Base-by-base conservation (phyloP, 2,329 filamentous ascomycete genomes). In the Neophaeococcomyces aloes region DNA sequence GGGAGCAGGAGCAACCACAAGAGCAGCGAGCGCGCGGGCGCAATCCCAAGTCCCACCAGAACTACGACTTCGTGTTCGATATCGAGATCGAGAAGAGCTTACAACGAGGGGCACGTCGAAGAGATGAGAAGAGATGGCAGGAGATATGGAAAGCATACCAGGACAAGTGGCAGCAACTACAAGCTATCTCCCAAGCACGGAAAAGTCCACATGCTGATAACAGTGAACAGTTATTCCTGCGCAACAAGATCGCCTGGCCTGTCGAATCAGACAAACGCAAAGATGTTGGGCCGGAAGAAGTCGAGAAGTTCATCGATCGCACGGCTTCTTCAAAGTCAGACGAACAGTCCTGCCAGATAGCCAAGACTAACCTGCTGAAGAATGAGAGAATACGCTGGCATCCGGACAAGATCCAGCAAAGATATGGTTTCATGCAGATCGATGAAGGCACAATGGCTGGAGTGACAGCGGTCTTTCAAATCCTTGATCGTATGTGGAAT, bases 331-430 rank as follows among this genome's bases (percentile, higher is more conserved):
- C 14, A 6, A 17, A 39, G 15, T 13, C 17, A 54, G 59, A 33
- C 13, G 30, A 33, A 6, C 25, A 14, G n/a, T 15, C 17, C 52
- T 49, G 7, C 21, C 38, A 18, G 45, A 53, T 4, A 64, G 68
- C 45, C 44, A 75, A 15, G 42, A 67, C 71, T 34, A 60, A 74
- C 4, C 69, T 96, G 41, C 7, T 44, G n/a, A 94, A 94, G 63
- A 68, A 78, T 4, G 91, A 98, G 67, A 78, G 91, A 40, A 80
- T 96, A 14, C 74, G 87, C 13, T 98, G 91, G 91, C 91, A 98
- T 67, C 91, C 91, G 3, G 91, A 98, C 65, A 98, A 96, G 70
- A 83, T 96, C 44, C 86, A 95, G 68, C 91, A 95, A 65, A 77
- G 79, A 42, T 80, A 94, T 48, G 85, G 86, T 2, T 69, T 71